Evolutionary conservation across 805 yeast genomes (phyloP), one percentile per base, ranked within the genome.

Genomic region (Yueomyces sp.): DNA sequence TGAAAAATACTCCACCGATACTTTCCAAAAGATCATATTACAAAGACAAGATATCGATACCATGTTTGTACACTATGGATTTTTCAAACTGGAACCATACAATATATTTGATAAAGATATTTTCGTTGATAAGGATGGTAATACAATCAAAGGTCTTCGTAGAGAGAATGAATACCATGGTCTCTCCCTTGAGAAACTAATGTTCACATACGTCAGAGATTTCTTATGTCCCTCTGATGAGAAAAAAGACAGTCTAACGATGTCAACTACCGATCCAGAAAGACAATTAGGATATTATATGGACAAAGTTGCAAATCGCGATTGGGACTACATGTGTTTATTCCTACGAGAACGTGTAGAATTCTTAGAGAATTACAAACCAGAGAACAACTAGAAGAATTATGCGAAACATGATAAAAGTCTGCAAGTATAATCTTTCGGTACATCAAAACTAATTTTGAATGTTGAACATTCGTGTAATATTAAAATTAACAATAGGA

Each of bases 81-180:
- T 55, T 42, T 69, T 69, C 11, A 66, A 66, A 48, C 53, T 65
- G 39, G 62, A 66, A 45, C 70, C 70, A 32, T 52, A 53, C 42
- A 45, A 45, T 19, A 46, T 58, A 42, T 57, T 51, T 44, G 38
- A 48, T 29, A 37, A 45, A 3, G 51, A 51, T 9, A 55, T 52
- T 26, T 46, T 56, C 36, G 49, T 52, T 40, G 47, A 44, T 39
- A 44, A 45, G 26, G 45, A 54, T 39, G 58, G 56, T 8, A 42
- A 51, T 41, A 59, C 52, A 40, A 44, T 55, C 39, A 51, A 60
- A 41, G 55, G 52, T 2, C 56, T 54, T 48, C 54, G 30, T 55
- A 47, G 37, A 51, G 53, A 3, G 44, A 48, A 53, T 7, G 45
- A 54, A 29, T 42, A 48, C 32, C 38, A 57, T 26, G 57, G 63